phyloP scores from a whole-genome alignment of 192 early-diverging fungal species.

The Rhizoclosmatium globosum region DNA sequence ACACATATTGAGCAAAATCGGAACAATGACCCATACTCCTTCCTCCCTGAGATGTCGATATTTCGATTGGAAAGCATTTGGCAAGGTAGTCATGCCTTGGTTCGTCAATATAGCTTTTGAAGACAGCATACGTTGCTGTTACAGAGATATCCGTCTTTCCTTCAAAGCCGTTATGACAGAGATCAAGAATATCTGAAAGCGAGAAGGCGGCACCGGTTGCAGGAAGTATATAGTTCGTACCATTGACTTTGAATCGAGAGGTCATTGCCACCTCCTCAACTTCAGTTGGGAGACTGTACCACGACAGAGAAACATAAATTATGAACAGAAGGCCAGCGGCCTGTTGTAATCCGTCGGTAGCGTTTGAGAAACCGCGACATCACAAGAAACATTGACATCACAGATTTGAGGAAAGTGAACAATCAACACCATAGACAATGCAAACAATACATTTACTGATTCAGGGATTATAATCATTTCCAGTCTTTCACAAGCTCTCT shows the following conservation, averaged over 20 bases:
- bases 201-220: neutral
- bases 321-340: no score
- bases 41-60: slow-evolving; percentile 8
- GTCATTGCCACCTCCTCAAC: neutral
- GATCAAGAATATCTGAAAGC: neutral
- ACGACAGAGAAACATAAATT: no score
- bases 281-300: no score
- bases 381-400: no score
- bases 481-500: neutral
- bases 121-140: neutral
- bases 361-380: no score
- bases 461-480: no score
- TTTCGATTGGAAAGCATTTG: slow-evolving; percentile 27
- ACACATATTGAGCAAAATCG: slow-evolving; percentile 34
- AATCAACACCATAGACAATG: neutral
- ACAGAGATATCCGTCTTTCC: neutral
- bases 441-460: neutral
- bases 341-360: no score
- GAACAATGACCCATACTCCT: slow-evolving; percentile 28
- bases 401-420: no score
- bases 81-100: slow-evolving; percentile 7
- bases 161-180: slow-evolving; percentile 8
- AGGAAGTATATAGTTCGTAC: neutral
- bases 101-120: neutral
- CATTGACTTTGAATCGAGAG: slow-evolving; percentile 1